Conservation (phyloP, 2,329 filamentous ascomycete genomes). For the Phyllachora maydis region DNA sequence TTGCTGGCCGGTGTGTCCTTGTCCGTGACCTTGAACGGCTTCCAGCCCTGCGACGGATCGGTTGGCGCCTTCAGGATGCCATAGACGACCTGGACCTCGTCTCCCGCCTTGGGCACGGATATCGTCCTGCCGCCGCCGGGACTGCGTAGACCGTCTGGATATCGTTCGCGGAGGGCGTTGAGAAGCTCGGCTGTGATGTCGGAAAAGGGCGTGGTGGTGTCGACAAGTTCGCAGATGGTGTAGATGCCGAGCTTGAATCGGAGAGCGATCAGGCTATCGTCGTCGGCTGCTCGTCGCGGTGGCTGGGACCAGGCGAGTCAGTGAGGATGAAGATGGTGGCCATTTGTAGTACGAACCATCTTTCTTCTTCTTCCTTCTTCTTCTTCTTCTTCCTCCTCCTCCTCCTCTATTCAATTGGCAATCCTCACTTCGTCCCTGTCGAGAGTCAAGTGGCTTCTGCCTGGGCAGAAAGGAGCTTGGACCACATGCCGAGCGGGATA, state of each 20-base stretch:
- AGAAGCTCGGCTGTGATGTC: slow-evolving; percentile 37
- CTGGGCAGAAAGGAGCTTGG: too few relatives aligned
- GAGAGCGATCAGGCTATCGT: slow-evolving; percentile 28
- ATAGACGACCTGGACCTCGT: slow-evolving; percentile 21
- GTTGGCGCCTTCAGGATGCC: slow-evolving; percentile 20
- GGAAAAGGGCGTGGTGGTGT: slow-evolving; percentile 32
- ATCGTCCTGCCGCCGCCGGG: too few relatives aligned
- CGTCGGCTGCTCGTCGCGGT: slow-evolving; percentile 3
- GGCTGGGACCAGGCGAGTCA: slow-evolving; percentile 1
- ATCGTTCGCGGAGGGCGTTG: slow-evolving; percentile 32
- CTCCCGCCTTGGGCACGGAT: slow-evolving; percentile 16
- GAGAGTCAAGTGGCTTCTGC: too few relatives aligned
- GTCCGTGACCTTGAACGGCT: slow-evolving; percentile 16
- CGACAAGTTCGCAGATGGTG: slow-evolving; percentile 48
- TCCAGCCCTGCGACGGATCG: slow-evolving; percentile 28
- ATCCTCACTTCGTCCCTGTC: too few relatives aligned
- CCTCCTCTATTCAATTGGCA: too few relatives aligned
- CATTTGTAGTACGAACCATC: too few relatives aligned
- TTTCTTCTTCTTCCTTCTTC: too few relatives aligned
- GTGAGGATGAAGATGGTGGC: background rate
- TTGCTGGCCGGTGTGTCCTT: slow-evolving; percentile 18
- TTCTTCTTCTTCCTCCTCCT: too few relatives aligned
- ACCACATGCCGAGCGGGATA: too few relatives aligned
- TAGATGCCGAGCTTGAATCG: slow-evolving; percentile 54
- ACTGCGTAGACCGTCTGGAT: slow-evolving; percentile 31